Percentiles rank a stretch among this genome's conserved stretches.
These are phyloP conservation scores for Diplodia sapinea DNA, from an alignment of 2,329 filamentous ascomycete species.

Conservation along the genomic window DNA sequence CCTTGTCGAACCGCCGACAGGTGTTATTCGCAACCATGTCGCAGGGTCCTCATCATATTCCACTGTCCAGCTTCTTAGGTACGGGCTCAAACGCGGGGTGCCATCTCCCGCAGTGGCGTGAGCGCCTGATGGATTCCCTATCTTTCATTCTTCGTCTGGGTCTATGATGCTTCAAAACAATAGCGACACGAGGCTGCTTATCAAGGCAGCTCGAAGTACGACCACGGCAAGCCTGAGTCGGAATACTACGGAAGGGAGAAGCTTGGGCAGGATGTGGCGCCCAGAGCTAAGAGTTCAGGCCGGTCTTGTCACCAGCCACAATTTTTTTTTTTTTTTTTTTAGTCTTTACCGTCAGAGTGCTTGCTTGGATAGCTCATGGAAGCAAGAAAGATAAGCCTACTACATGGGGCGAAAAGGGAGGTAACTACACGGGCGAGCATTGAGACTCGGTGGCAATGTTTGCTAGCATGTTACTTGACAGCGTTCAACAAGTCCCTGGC, in stretches of 20 bases:
- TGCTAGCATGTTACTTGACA: no score
- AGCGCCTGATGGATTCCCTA: background rate
- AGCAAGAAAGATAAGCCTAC: background rate
- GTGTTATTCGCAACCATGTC: background rate
- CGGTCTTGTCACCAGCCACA: conserved; percentile 6
- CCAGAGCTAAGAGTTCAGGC: conserved; percentile 1
- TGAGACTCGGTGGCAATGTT: no score
- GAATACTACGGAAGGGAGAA: background rate
- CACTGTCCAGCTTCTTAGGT: background rate
- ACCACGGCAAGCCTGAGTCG: background rate
- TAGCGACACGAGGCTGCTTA: background rate
- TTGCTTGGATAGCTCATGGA: background rate
- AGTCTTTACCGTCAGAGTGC: background rate
- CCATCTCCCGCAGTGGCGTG: background rate
- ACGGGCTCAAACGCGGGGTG: background rate
- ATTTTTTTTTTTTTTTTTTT: background rate
- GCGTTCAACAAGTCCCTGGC: no score
- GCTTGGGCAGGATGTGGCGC: background rate
- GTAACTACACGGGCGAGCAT: no score
- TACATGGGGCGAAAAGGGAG: no score
- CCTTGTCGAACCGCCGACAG: background rate
- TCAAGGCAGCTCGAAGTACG: background rate
- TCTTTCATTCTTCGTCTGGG: background rate
- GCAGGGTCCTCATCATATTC: background rate
- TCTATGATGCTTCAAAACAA: background rate